A percentile compares a stretch with the other conserved stretches of the same genome.
Conservation (phyloP, 306 rosid genomes). For the Cucumis sativus region DNA sequence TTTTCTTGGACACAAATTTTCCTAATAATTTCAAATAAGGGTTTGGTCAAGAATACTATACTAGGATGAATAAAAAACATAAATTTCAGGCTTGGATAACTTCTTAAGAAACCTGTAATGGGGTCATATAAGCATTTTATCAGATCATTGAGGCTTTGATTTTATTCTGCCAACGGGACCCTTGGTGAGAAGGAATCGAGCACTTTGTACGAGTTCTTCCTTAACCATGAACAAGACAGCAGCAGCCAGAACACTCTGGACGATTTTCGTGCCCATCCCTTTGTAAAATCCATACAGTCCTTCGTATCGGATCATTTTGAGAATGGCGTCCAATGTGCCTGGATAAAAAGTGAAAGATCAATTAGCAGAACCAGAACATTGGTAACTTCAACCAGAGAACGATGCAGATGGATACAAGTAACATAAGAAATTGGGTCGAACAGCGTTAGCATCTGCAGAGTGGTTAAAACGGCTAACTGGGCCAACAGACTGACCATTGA, state of each 20-base stretch:
- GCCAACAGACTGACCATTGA: not conserved
- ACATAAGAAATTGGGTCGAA: not conserved
- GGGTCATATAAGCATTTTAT: conserved; percentile 1
- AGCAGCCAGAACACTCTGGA: conserved; percentile 91
- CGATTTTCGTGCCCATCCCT: conserved; percentile 90
- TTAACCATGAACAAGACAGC: conserved; percentile 87
- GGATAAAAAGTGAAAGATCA: conserved; percentile 15
- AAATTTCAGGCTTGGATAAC: not conserved
- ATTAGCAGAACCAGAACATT: not conserved
- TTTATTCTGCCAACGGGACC: conserved; percentile 20
- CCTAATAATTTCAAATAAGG: conserved; percentile 4
- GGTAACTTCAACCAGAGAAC: not conserved
- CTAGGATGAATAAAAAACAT: conserved; percentile 9
- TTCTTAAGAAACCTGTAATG: not conserved
- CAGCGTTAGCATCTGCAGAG: not conserved
- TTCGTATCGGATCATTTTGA: conserved; percentile 81
- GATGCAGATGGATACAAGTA: not conserved
- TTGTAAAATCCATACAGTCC: conserved; percentile 77
- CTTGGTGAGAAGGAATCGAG: conserved; percentile 49
- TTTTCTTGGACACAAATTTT: not conserved
- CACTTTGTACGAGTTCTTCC: conserved; percentile 72
- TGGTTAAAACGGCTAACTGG: not conserved
- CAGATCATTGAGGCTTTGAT: conserved; percentile 33
- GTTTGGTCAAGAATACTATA: conserved; percentile 1
- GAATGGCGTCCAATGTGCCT: conserved; percentile 80